Evolutionary conservation across 108 stramenopile species (phyloP), one percentile per base, ranked within the genome.

Genomic region (Skeletonema tropicum): DNA sequence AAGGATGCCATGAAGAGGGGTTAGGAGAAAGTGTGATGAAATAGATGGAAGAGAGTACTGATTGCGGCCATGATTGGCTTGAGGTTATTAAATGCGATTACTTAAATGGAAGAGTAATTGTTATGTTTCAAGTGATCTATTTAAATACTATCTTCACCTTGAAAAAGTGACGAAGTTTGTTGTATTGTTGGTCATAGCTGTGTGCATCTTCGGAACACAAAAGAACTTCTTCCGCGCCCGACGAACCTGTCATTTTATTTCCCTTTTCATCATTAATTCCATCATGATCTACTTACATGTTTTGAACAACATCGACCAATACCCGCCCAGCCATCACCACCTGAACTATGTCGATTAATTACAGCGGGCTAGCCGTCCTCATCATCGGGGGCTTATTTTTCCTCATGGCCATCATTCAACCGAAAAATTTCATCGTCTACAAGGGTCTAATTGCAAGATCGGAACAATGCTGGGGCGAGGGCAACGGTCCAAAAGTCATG

Each of bases 1-100:
- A 80, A 88, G 86, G 94, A 95, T 86, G 90, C 89, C 26, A 91
- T 95, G 86, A 92, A 83, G 48, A 89, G 75, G 67, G 90, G 80
- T 29, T 83, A 87, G 68, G 74, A 80, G 58, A 49, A 49, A 57
- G 26, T 29, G 26, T 29, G 26, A 29, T 29, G 26, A 29, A 29
- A 29, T 29, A 65, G 52, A 55, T 10, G 52, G 10, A 25, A 10
- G 7, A 23, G 52, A n/a, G 33, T 35, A 23, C 25, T 9, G 4
- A 9, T 55, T 55, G 52, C 10, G 25, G 19, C 52, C 5, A 7
- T n/a, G 48, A 49, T 21, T 21, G 48, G 6, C 15, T 21, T 1
- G 33, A 35, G 33, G 2, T 35, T 35, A 7, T 4, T 35, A 12
- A 39, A 39, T 3, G 3, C 15, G n/a, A n/a, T 11, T 45, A 45